Conservation (phyloP, 768 basidiomycete species). For the Lentinula lateritia region DNA sequence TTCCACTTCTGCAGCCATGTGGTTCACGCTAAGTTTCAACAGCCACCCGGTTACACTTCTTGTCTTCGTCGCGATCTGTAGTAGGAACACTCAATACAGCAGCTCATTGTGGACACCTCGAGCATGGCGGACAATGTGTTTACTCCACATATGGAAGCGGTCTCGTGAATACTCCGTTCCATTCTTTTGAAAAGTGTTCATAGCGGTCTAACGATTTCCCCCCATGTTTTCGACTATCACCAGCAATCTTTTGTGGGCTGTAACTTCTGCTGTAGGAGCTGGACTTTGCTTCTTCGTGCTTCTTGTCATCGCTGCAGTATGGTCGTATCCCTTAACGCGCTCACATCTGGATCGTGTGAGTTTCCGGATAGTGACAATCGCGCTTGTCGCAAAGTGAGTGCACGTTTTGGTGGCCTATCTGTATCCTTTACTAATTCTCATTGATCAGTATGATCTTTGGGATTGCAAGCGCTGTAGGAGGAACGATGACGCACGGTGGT, state of each 20-base stretch:
- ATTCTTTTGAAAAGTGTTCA: not conserved
- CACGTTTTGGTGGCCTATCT: not conserved
- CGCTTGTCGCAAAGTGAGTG: slow-evolving; percentile 16
- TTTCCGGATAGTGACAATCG: slow-evolving; percentile 15
- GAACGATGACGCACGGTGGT: slow-evolving; percentile 7
- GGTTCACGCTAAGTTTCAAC: not conserved
- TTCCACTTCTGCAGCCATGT: not conserved
- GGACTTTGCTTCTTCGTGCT: slow-evolving; percentile 14
- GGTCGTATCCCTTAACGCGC: slow-evolving; percentile 8
- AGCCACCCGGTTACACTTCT: not conserved
- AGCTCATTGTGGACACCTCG: not conserved
- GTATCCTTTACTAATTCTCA: not conserved
- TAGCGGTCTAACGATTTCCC: not conserved
- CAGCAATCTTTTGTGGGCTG: slow-evolving; percentile 8
- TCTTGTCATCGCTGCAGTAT: slow-evolving; percentile 11
- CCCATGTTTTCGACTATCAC: not conserved
- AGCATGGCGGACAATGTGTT: not conserved
- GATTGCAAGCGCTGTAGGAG: slow-evolving; percentile 15
- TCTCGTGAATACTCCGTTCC: not conserved
- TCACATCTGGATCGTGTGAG: slow-evolving; percentile 16
- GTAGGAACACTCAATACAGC: not conserved
- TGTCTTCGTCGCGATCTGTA: not conserved
- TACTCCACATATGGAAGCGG: not conserved
- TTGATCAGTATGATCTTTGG: slow-evolving; percentile 14
- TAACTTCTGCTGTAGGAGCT: slow-evolving; percentile 11